Evolutionary conservation across 2,329 filamentous ascomycete species (phyloP), one percentile per base, ranked within the genome.

Genomic region (Xylaria sp.): DNA sequence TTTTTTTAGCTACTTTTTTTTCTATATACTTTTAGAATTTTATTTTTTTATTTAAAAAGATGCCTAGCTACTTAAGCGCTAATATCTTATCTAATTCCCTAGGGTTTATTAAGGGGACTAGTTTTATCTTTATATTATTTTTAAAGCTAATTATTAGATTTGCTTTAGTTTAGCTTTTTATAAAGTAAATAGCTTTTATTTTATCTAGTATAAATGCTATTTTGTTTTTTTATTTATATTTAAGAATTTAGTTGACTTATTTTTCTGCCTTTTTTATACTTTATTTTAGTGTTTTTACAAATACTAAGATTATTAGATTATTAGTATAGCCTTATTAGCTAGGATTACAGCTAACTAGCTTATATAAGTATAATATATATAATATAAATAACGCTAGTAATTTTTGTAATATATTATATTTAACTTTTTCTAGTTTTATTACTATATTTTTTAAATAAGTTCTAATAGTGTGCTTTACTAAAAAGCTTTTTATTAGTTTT

Each of bases 361-460:
- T 56, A 40, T 42, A 57, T 52, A 62, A 46, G 47, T 62, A 57
- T 7, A 62, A 38, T 40, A 52, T 57, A 62, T 62, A 62, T n/a
- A 52, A 17, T 11, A 62, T 62, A 40, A 52, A 53, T 40, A 62
- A 62, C 1, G 2, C 3, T 53, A 57, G 23, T 6, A 58, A 58
- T 1, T 4, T 52, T 57, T 59, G 50, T 59, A 62, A n/a, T 7
- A 43, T 58, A 25, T 37, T 58, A 38, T 42, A 62, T 3, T 5
- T 43, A 21, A n/a, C 5, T 51, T 61, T 50, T 42, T 33, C 47
- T 23, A 56, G 21, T 3, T 46, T 51, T 50, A 35, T 50, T 46
- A 9, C 1, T 42, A 31, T 12, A 2, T 57, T 57, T 59, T 58
- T 58, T 28, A 51, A 46, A 59, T 45, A 46, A 52, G 33, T 51